Percentiles rank a stretch among this genome's conserved stretches.
Evolutionary conservation across 805 yeast genomes (phyloP).

Genomic region (Torulaspora franciscae): DNA sequence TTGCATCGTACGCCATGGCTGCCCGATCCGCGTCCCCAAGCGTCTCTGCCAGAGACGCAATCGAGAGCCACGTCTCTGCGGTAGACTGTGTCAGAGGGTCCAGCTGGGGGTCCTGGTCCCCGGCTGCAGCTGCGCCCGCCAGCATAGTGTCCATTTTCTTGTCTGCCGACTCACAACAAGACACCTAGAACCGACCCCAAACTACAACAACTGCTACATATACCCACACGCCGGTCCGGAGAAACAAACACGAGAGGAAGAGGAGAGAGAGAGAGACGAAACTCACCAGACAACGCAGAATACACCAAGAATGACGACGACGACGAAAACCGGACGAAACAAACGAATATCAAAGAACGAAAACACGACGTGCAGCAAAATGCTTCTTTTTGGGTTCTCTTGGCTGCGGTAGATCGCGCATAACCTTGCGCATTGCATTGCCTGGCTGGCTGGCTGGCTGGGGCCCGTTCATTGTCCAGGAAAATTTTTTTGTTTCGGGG

Average conservation of each 20-base stretch:
- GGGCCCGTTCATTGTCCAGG: no score
- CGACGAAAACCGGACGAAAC: not conserved
- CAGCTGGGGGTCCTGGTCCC: constrained; percentile 25
- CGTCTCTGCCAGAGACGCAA: constrained; percentile 84
- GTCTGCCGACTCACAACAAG: no score
- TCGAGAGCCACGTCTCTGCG: constrained; percentile 81
- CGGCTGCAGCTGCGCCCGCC: constrained; percentile 10
- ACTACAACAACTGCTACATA: not conserved
- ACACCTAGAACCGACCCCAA: not conserved
- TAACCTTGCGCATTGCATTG: not conserved
- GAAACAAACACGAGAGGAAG: not conserved
- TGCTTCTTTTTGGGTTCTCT: not conserved
- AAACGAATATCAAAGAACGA: not conserved
- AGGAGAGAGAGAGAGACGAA: not conserved
- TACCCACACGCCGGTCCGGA: not conserved
- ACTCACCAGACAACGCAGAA: no score
- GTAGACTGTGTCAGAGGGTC: constrained; percentile 48
- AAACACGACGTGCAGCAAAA: constrained; percentile 1
- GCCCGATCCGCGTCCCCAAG: constrained; percentile 88
- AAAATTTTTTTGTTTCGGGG: not conserved
- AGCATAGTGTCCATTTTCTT: constrained; percentile 13
- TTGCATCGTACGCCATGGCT: constrained; percentile 79
- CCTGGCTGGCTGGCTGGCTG: no score
- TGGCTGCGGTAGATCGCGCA: not conserved
- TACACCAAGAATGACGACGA: not conserved